These are phyloP conservation scores for Thraustochytrium striatum DNA, from an alignment of 352 stramenopile species.

Conservation along the genomic window DNA sequence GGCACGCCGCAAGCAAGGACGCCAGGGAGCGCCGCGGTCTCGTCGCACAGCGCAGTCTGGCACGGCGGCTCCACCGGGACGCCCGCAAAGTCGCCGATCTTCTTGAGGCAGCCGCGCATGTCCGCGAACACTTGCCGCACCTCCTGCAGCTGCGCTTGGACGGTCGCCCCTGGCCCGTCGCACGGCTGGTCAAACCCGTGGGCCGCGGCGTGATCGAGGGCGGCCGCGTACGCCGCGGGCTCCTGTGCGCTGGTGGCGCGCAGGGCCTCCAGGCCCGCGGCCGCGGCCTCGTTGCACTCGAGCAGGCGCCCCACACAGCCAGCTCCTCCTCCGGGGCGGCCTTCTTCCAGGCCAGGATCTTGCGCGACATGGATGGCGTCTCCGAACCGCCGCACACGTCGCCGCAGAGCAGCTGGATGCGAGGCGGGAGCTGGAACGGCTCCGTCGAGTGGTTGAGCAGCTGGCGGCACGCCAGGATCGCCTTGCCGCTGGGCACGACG, in stretches of 20 bases:
- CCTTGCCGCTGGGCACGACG: neutral
- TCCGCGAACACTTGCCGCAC: slow-evolving; percentile 69
- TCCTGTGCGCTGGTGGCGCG: slow-evolving; percentile 52
- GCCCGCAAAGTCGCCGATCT: slow-evolving; percentile 77
- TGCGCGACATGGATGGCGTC: slow-evolving; percentile 70
- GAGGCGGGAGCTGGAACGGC: slow-evolving; percentile 66
- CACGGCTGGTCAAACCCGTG: neutral
- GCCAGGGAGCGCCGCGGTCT: slow-evolving; percentile 81
- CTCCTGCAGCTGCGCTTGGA: slow-evolving; percentile 57
- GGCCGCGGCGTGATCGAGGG: slow-evolving; percentile 32
- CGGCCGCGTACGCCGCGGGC: slow-evolving; percentile 31
- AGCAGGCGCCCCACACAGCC: slow-evolving; percentile 5
- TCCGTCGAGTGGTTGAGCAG: slow-evolving; percentile 59
- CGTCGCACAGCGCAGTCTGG: slow-evolving; percentile 85
- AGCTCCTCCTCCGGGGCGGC: neutral
- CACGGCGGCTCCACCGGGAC: slow-evolving; percentile 86
- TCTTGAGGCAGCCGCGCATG: slow-evolving; percentile 72
- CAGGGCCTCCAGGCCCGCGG: slow-evolving; percentile 58
- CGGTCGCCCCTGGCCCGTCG: no score
- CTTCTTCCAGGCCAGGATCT: slow-evolving; percentile 64
- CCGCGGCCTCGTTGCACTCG: slow-evolving; percentile 49
- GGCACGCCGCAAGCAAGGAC: slow-evolving; percentile 88
- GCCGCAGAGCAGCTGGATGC: slow-evolving; percentile 84
- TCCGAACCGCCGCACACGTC: slow-evolving; percentile 89
- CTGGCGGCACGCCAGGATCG: slow-evolving; percentile 7